Percentiles rank a stretch among this genome's conserved stretches.
Conservation (phyloP, 208 protist genomes). For the Acanthamoeba castellanii region DNA sequence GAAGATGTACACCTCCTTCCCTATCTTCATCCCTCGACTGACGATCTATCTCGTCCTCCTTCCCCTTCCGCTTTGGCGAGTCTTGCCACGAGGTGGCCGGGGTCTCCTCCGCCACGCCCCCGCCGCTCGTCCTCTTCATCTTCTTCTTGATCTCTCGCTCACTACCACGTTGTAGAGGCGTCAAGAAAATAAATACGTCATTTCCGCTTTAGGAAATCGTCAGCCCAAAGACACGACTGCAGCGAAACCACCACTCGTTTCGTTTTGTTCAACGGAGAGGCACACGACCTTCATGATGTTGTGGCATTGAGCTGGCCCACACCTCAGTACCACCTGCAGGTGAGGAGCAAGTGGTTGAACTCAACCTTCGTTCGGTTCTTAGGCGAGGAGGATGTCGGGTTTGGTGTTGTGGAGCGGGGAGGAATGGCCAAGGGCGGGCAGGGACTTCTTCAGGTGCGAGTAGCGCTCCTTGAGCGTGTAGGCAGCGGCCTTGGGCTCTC, state of each 20-base stretch:
- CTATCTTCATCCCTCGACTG: too few relatives aligned
- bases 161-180: too few relatives aligned
- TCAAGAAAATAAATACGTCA: too few relatives aligned
- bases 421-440: neutral
- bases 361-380: neutral
- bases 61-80: neutral
- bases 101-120: neutral
- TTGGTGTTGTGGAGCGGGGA: neutral
- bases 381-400: neutral
- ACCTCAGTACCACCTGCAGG: too few relatives aligned
- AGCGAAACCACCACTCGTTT: too few relatives aligned
- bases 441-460: neutral
- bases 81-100: neutral
- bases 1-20: too few relatives aligned
- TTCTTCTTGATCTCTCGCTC: neutral
- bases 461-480: slow-evolving; percentile 39
- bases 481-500: slow-evolving; percentile 9
- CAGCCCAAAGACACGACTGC: too few relatives aligned
- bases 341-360: too few relatives aligned
- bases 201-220: too few relatives aligned
- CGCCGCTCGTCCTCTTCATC: neutral
- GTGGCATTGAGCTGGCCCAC: too few relatives aligned
- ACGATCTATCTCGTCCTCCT: neutral
- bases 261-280: too few relatives aligned
- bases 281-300: too few relatives aligned